A percentile compares a stretch with the other conserved stretches of the same genome.
phyloP scores from a whole-genome alignment of 2,329 filamentous ascomycete species.

The Fusarium fujikuroi region DNA sequence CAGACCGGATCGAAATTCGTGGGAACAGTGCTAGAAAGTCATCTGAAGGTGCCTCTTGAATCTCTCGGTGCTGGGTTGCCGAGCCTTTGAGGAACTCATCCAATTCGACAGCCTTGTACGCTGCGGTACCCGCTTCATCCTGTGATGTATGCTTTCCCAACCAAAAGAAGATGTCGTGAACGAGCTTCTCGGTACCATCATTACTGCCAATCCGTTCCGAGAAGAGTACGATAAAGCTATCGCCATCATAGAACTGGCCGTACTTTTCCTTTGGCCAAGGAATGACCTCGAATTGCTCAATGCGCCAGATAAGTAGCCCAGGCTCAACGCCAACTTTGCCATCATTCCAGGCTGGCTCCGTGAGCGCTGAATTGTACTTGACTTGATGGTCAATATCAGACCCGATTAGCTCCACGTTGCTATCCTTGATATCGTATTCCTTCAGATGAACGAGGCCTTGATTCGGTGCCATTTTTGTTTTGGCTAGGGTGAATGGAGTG shows the following conservation, averaged over 20 bases:
- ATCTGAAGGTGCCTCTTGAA: constrained; percentile 67
- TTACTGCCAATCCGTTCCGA: constrained; percentile 64
- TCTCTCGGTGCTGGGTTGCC: constrained; percentile 73
- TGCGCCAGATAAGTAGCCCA: constrained; percentile 72
- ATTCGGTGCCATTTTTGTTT: constrained; percentile 65
- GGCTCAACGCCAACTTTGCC: constrained; percentile 62
- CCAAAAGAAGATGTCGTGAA: constrained; percentile 78
- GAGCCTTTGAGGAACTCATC: constrained; percentile 72
- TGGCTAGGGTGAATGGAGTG: neutral
- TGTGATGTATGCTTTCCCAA: constrained; percentile 72
- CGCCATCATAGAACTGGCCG: constrained; percentile 73
- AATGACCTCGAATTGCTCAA: constrained; percentile 73
- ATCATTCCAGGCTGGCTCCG: constrained; percentile 75
- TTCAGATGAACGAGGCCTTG: constrained; percentile 70
- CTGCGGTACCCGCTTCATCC: constrained; percentile 75
- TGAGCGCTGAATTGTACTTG: constrained; percentile 72
- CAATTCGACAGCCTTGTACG: constrained; percentile 77
- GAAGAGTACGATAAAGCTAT: constrained; percentile 74
- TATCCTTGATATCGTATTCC: constrained; percentile 74
- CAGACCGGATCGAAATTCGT: constrained; percentile 66
- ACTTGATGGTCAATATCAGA: constrained; percentile 73
- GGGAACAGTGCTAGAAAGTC: constrained; percentile 71
- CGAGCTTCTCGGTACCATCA: constrained; percentile 57
- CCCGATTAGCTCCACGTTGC: constrained; percentile 74
- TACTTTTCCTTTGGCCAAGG: constrained; percentile 66